Base-by-base conservation (phyloP, 345 rosid species). In the Brassica carinata region DNA sequence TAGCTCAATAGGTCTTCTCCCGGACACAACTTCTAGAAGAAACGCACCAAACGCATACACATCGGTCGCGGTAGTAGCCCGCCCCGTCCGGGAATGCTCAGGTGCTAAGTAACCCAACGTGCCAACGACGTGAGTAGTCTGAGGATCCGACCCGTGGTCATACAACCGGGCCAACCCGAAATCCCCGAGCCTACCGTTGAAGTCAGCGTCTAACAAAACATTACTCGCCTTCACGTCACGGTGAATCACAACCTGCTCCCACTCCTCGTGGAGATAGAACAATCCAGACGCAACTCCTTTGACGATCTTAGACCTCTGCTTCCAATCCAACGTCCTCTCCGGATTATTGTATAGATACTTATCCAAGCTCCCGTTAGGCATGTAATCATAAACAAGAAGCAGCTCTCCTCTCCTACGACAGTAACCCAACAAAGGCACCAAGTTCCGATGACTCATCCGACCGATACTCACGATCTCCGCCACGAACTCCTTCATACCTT, bases 81-180 rank as follows among this genome's bases (percentile, higher is more conserved):
- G 87, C 8, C 94, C 94, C 0, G 87, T 87, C 38, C 91, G 31
- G 0, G 84, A 77, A 66, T 84, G 86, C 43, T 90, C 92, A 4
- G 95, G 95, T 3, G 94, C 94, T 3, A 89, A 76, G 81, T 90
- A 90, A 2, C 92, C 95, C 19, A 87, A 76, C 0, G 92, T 91
- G 0, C 95, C 91, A 0, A 81, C 92, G 0, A 89, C 70, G 3
- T 75, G 87, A 13, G 95, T 91, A 0, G 92, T 89, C 73, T 81
- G 89, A 10, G 91, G 91, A 79, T 85, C 89, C 1, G 79, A 76
- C 4, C 90, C 91, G 5, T 89, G 95, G 71, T 88, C 89, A 69
- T 88, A 86, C 34, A 88, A 84, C 74, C 87, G 85, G 3, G 92
- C 91, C 7, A 90, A 86, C 5, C 95, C 92, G 43, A 90, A 90